Base-by-base conservation (phyloP, 2,329 filamentous ascomycete species). In the Cordyceps militaris region DNA sequence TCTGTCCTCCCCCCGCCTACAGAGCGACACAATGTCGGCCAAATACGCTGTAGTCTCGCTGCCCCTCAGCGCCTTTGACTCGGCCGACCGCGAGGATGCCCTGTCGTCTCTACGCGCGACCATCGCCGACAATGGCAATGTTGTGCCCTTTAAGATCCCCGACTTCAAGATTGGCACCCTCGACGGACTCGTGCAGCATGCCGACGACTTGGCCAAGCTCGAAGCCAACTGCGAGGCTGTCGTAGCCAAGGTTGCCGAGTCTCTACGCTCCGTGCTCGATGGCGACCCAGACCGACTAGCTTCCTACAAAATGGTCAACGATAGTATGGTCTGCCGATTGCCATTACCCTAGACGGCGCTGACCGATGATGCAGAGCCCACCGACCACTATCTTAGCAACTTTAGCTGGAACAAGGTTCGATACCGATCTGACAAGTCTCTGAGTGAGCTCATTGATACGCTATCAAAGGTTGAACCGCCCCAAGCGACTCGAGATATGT, bases 391-490 rank as follows among this genome's bases (percentile, higher is more conserved):
- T 70, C 78, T 99, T 47, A 84, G 86, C 68, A 86, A 82, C 57
- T 99, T 97, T 74, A 82, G 84, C 63, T 99, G 94, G 94, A 97
- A 97, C 77, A 97, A 94, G 74, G 90, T 96, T 74, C 94, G 96
- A 71, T 99, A 97, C 74, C 86, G 94, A 66, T 87, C 89, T 61
- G 94, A 99, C 73, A 95, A 93, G 71, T 84, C 93, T 52, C 82
- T 99, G 61, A 82, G 85, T 57, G 93, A 97, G 69, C 79, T 97
- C 60, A 87, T 97, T 65, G 88, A 91, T 71, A 86, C 86, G 42
- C 76, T 99, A 59, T 91, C 96, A 70, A 97, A 96, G 84, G 90
- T 90, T 66, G 14, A 65, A 26, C 54, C 21, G 49, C 7, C 23
- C 23, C 28, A n/a, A 21, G 28, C 26, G 43, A 13, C 38, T 40